Conservation (phyloP, 331 rosid genomes). For the Quercus phellos region DNA sequence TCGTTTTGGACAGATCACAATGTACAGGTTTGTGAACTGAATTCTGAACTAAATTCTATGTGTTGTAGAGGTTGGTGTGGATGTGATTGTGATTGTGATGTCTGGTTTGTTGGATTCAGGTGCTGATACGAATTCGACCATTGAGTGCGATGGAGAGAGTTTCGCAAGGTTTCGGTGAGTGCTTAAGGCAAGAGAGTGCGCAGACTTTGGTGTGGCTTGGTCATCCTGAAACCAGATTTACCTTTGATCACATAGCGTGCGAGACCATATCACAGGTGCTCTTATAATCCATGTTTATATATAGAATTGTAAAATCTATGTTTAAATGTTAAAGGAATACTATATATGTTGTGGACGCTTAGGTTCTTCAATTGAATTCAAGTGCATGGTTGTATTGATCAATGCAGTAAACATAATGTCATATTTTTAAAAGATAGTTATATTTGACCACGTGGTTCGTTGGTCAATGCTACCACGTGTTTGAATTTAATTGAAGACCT, state of each 20-base stretch:
- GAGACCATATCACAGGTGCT: slow-evolving; percentile 79
- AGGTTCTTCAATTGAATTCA: no score
- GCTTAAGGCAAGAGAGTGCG: slow-evolving; percentile 79
- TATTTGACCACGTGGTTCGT: no score
- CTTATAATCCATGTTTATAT: neutral
- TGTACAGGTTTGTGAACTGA: slow-evolving; percentile 62
- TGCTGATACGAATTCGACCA: slow-evolving; percentile 79
- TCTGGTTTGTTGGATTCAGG: slow-evolving; percentile 45
- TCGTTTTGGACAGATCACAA: slow-evolving; percentile 87
- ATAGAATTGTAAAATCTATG: neutral
- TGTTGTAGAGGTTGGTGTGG: no score
- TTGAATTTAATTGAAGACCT: no score
- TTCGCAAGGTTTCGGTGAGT: slow-evolving; percentile 63
- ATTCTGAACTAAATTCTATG: neutral
- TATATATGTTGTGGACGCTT: no score
- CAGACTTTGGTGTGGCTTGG: slow-evolving; percentile 82
- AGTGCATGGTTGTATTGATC: no score
- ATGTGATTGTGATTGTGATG: slow-evolving; percentile 3
- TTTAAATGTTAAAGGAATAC: no score
- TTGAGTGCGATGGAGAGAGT: slow-evolving; percentile 61
- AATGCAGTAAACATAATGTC: no score
- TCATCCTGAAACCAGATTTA: slow-evolving; percentile 91
- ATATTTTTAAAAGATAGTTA: no score
- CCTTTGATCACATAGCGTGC: slow-evolving; percentile 86
- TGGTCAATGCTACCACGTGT: no score